Conservation (phyloP, 1,284 basidiomycete genomes). For the Tranzscheliella williamsii region DNA sequence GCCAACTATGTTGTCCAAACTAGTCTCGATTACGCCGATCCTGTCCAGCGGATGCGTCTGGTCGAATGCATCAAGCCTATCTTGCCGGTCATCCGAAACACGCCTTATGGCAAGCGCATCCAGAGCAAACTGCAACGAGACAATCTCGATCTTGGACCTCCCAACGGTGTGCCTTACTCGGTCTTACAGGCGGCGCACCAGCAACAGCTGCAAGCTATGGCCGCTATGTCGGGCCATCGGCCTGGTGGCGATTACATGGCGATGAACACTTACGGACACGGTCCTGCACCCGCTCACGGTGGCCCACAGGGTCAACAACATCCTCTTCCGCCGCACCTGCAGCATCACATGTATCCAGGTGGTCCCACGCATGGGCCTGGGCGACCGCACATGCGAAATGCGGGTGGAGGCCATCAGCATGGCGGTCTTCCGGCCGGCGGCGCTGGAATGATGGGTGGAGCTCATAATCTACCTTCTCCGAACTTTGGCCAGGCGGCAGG, state of each 20-base stretch:
- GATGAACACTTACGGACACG: conserved; percentile 1
- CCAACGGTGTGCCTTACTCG: conserved; percentile 45
- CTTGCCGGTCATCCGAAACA: conserved; percentile 59
- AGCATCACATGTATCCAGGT: not conserved
- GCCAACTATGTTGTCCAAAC: conserved; percentile 61
- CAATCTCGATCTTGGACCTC: conserved; percentile 43
- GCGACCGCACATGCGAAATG: not conserved
- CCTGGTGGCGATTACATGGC: conserved; percentile 9
- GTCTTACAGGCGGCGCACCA: conserved; percentile 39
- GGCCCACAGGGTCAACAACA: not conserved
- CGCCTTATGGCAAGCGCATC: conserved; percentile 60
- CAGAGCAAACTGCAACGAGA: conserved; percentile 60
- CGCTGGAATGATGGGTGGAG: no score
- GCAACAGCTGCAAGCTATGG: conserved; percentile 1
- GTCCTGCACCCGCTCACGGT: not conserved
- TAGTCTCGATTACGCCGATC: conserved; percentile 58
- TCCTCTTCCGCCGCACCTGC: not conserved
- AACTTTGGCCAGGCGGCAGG: not conserved
- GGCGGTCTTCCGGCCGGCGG: not conserved
- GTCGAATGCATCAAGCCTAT: conserved; percentile 60
- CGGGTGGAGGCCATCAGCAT: not conserved
- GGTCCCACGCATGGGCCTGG: not conserved
- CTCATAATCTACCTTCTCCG: not conserved
- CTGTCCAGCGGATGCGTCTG: conserved; percentile 54
- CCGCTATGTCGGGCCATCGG: not conserved